A percentile compares a stretch with the other conserved stretches of the same genome.
Evolutionary conservation across 2,329 filamentous ascomycete genomes (phyloP).

Genomic region (Phialophora tarda): DNA sequence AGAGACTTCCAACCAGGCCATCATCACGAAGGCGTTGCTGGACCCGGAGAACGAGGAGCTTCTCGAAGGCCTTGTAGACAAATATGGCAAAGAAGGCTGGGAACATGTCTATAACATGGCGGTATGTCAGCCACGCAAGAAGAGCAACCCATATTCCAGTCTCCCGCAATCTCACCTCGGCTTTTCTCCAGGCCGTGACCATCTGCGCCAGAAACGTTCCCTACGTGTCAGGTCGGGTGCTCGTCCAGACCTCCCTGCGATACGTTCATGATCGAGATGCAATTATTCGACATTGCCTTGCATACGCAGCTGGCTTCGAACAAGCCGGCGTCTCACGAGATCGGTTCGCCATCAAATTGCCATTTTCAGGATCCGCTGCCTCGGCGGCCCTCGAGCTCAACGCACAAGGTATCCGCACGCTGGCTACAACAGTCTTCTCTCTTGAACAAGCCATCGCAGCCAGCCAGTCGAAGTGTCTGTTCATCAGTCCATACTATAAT

Average conservation of each 20-base stretch:
- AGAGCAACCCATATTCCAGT: not conserved
- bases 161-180: not conserved
- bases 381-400: conserved; percentile 17
- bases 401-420: conserved; percentile 57
- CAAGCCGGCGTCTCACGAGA: conserved; percentile 14
- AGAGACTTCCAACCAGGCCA: conserved; percentile 1
- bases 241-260: not conserved
- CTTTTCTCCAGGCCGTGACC: not conserved
- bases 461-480: not conserved
- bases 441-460: not conserved
- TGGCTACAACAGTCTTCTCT: not conserved
- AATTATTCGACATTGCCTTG: not conserved
- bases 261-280: not conserved
- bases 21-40: not conserved
- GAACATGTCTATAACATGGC: conserved; percentile 1
- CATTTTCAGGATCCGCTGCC: conserved; percentile 15
- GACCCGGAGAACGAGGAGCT: not conserved
- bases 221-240: not conserved
- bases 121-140: not conserved
- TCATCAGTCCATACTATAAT: conserved; percentile 2
- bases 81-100: not conserved
- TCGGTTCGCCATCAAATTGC: conserved; percentile 25
- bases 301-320: conserved; percentile 3
- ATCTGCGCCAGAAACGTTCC: not conserved
- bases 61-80: not conserved